Percentiles rank a stretch among this genome's conserved stretches.
These are phyloP conservation scores for Pouteria glomerata DNA, from an alignment of 148 eudicot species.

Conservation along the genomic window DNA sequence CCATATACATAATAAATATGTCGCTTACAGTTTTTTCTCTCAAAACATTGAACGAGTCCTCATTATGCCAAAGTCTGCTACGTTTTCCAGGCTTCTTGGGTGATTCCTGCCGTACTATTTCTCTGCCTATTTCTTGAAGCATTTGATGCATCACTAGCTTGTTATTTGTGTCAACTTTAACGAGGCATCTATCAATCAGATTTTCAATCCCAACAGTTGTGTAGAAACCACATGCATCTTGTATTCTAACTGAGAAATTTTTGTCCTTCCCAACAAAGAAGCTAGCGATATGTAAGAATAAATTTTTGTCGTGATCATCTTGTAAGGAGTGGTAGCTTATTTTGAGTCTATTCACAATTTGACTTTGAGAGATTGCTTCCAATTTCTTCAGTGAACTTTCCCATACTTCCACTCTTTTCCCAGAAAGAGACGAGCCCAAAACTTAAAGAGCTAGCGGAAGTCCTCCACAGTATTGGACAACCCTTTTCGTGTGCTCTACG, in stretches of 20 bases:
- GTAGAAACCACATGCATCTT: no score
- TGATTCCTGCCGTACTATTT: neutral
- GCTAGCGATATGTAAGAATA: no score
- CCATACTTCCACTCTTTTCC: constrained; percentile 6
- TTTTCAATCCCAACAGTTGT: neutral
- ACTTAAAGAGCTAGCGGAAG: constrained; percentile 16
- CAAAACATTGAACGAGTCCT: neutral
- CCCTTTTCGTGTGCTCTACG: neutral
- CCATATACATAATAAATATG: no score
- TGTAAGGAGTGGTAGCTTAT: neutral
- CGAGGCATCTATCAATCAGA: neutral
- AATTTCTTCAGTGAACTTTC: neutral
- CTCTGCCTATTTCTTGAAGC: no score
- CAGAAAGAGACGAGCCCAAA: no score
- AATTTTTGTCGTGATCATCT: no score
- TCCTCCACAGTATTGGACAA: neutral
- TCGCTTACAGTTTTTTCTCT: neutral
- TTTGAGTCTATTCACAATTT: neutral
- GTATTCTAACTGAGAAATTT: no score
- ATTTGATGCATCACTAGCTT: neutral
- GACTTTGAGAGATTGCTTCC: no score
- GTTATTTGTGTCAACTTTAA: neutral
- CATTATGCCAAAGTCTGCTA: neutral
- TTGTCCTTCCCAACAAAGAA: no score
- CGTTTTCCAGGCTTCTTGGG: neutral